A percentile compares a stretch with the other conserved stretches of the same genome.
Evolutionary conservation across 495 filamentous ascomycete genomes (phyloP).

Genomic region (Xylaria longipes): DNA sequence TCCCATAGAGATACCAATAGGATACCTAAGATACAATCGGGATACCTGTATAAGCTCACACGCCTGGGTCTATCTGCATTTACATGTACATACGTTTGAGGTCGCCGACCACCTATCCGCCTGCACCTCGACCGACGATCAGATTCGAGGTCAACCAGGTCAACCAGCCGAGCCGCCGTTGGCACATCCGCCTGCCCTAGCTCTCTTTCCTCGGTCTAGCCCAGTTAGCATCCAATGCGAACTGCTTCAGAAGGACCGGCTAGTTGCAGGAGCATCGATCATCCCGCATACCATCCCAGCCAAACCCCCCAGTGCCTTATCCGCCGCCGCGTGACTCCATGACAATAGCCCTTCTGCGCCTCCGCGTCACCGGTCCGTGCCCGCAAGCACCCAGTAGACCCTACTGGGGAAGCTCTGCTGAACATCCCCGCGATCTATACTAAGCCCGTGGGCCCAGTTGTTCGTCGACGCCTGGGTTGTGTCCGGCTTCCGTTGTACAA

Average conservation of each 20-base stretch:
- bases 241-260: slow-evolving; percentile 45
- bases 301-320: slow-evolving; percentile 51
- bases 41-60: slow-evolving; percentile 25
- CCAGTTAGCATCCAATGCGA: slow-evolving; percentile 44
- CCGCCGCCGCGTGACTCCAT: slow-evolving; percentile 55
- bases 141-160: slow-evolving; percentile 31
- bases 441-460: slow-evolving; percentile 39
- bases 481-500: slow-evolving; percentile 50
- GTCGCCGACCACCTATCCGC: slow-evolving; percentile 37
- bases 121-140: slow-evolving; percentile 30
- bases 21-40: slow-evolving; percentile 12
- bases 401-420: slow-evolving; percentile 36
- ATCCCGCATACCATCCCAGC: slow-evolving; percentile 46
- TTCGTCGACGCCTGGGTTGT: slow-evolving; percentile 36
- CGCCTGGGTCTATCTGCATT: slow-evolving; percentile 23
- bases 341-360: slow-evolving; percentile 39
- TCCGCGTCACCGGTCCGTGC: slow-evolving; percentile 40
- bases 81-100: slow-evolving; percentile 31
- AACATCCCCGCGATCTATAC: slow-evolving; percentile 46
- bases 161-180: slow-evolving; percentile 40
- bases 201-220: slow-evolving; percentile 32
- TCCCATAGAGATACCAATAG: slow-evolving; percentile 10
- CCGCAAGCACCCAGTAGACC: slow-evolving; percentile 30
- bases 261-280: slow-evolving; percentile 46
- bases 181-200: slow-evolving; percentile 33